A percentile compares a stretch with the other conserved stretches of the same genome.
These are phyloP conservation scores for Clarireedia hainanense DNA, from an alignment of 2,329 filamentous ascomycete species.

Conservation along the genomic window DNA sequence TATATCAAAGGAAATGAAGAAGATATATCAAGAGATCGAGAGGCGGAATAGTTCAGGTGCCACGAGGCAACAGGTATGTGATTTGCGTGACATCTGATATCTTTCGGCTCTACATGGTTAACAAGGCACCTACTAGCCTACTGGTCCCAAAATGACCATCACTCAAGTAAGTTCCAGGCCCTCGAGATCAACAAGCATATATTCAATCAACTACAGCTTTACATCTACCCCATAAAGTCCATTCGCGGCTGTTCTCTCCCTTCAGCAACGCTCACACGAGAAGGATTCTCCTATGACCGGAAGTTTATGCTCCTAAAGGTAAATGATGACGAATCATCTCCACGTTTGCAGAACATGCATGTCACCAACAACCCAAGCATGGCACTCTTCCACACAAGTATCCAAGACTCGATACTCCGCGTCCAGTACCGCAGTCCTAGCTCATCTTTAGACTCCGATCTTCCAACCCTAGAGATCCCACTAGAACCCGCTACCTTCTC, in stretches of 20 bases:
- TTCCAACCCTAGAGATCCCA: constrained; percentile 42
- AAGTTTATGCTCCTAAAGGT: constrained; percentile 61
- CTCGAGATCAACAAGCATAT: too few species aligned
- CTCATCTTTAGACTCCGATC: constrained; percentile 6
- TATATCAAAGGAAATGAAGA: not conserved
- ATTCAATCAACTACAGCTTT: constrained; percentile 41
- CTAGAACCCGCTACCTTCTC: constrained; percentile 41
- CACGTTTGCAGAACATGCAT: constrained; percentile 48
- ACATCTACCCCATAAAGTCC: constrained; percentile 67
- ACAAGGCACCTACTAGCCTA: not conserved
- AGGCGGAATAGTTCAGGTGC: not conserved
- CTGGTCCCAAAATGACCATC: constrained; percentile 4
- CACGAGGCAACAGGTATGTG: not conserved
- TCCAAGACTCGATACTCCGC: constrained; percentile 36
- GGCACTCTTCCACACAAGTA: constrained; percentile 54
- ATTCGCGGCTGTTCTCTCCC: constrained; percentile 53
- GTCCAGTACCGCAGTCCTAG: constrained; percentile 33
- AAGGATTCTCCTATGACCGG: constrained; percentile 59
- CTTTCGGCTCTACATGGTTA: not conserved
- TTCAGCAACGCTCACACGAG: constrained; percentile 46
- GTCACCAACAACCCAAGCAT: constrained; percentile 50
- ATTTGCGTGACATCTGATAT: not conserved
- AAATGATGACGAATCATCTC: constrained; percentile 26
- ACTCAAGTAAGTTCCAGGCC: not conserved
- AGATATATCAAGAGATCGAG: not conserved